Conservation (phyloP, 352 stramenopile species). For the Phytopythium delawarense region DNA sequence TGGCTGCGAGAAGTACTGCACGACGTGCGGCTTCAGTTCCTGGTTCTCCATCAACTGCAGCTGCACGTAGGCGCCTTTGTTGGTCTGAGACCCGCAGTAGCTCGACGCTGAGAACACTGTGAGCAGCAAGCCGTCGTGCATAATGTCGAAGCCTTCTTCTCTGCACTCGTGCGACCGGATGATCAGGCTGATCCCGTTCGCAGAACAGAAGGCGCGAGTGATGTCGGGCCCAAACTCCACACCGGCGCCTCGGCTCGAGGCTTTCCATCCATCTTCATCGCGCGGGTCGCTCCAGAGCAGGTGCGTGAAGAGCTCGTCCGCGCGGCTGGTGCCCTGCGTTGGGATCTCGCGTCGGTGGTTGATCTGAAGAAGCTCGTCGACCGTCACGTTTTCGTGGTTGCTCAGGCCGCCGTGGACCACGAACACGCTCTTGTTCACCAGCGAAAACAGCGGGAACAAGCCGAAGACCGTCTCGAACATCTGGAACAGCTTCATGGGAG, state of each 20-base stretch:
- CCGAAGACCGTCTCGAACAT: slow-evolving; percentile 87
- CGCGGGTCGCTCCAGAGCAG: slow-evolving; percentile 91
- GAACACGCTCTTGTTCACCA: slow-evolving; percentile 91
- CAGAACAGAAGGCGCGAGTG: slow-evolving; percentile 84
- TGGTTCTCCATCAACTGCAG: slow-evolving; percentile 58
- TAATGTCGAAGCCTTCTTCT: slow-evolving; percentile 87
- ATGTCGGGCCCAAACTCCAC: slow-evolving; percentile 93
- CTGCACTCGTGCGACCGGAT: slow-evolving; percentile 94
- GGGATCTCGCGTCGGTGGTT: slow-evolving; percentile 86
- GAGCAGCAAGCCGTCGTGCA: slow-evolving; percentile 81
- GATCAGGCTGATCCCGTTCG: slow-evolving; percentile 86
- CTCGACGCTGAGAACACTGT: slow-evolving; percentile 92
- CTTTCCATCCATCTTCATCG: slow-evolving; percentile 47
- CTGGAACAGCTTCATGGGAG: slow-evolving; percentile 73
- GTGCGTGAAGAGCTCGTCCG: slow-evolving; percentile 89
- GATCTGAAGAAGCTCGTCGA: slow-evolving; percentile 83
- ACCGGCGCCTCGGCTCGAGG: slow-evolving; percentile 80
- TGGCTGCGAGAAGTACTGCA: slow-evolving; percentile 89
- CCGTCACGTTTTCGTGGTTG: slow-evolving; percentile 80
- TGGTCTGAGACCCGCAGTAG: slow-evolving; percentile 91
- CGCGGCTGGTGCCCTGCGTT: slow-evolving; percentile 70
- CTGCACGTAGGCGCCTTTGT: slow-evolving; percentile 83
- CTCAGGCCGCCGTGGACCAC: slow-evolving; percentile 93
- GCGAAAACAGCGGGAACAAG: slow-evolving; percentile 83
- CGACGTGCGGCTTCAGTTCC: slow-evolving; percentile 87